Evolutionary conservation across 1,139 yeast genomes (phyloP).

Genomic region (Pichia sp.): DNA sequence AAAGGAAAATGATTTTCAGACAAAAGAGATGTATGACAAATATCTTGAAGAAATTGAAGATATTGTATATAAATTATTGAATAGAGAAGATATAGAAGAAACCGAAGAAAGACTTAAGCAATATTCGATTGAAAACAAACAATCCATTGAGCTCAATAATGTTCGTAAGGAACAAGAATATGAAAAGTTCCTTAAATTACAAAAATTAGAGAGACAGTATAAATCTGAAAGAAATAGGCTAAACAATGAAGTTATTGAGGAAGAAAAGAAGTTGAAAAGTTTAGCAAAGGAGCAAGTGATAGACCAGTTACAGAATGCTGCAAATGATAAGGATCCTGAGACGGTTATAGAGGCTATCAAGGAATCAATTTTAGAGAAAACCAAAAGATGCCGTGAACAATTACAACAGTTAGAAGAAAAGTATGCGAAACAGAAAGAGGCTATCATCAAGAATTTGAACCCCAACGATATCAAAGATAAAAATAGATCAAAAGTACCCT

Average conservation of each 20-base stretch:
- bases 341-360: constrained; percentile 46
- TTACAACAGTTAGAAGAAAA: constrained; percentile 52
- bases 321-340: constrained; percentile 40
- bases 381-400: constrained; percentile 59
- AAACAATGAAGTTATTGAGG: constrained; percentile 39
- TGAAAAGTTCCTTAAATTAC: constrained; percentile 54
- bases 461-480: constrained; percentile 20
- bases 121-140: constrained; percentile 72
- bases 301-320: constrained; percentile 54
- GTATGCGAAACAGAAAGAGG: constrained; percentile 36
- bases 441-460: constrained; percentile 28
- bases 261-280: constrained; percentile 33
- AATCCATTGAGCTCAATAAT: constrained; percentile 69
- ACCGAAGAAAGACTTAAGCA: constrained; percentile 63
- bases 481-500: constrained; percentile 46
- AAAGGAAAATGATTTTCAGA: constrained; percentile 63
- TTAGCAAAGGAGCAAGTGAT: constrained; percentile 63
- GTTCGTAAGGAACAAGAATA: constrained; percentile 61
- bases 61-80: constrained; percentile 66
- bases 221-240: constrained; percentile 57
- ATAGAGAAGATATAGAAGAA: constrained; percentile 60
- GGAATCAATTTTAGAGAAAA: constrained; percentile 58
- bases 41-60: constrained; percentile 82
- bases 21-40: constrained; percentile 54
- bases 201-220: constrained; percentile 59